Conservation (phyloP, 2,329 filamentous ascomycete genomes). For the Diplodia corticola region DNA sequence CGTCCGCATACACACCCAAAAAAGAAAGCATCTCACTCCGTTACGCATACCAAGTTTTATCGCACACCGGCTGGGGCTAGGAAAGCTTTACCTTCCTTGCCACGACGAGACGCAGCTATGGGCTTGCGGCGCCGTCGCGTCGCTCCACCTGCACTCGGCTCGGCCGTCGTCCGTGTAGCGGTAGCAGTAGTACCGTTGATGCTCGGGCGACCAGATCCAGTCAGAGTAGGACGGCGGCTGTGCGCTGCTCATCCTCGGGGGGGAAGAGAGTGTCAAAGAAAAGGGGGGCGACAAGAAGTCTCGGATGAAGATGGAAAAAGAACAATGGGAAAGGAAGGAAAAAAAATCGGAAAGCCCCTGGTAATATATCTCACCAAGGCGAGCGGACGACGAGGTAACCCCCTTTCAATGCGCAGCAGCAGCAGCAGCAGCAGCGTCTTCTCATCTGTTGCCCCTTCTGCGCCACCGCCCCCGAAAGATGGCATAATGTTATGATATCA, state of each 20-base stretch:
- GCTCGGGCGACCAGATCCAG: conserved; percentile 5
- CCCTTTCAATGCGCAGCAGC: no score
- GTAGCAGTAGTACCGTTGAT: conserved; percentile 11
- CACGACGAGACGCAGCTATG: background rate
- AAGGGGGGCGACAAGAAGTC: background rate
- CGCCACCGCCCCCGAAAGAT: background rate
- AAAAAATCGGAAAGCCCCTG: no score
- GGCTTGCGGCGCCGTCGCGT: background rate
- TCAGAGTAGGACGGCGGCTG: background rate
- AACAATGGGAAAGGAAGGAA: no score
- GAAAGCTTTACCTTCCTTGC: conserved; percentile 6
- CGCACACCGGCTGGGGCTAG: conserved; percentile 8
- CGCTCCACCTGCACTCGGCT: conserved; percentile 6
- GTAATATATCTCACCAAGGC: background rate
- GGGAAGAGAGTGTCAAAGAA: background rate
- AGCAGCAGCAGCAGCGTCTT: no score
- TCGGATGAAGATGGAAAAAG: no score
- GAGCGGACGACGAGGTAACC: background rate
- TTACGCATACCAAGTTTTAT: background rate
- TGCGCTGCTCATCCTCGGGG: background rate
- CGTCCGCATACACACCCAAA: background rate
- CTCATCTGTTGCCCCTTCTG: no score
- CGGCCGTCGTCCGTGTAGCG: background rate
- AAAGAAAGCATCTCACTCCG: background rate
- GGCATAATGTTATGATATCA: conserved; percentile 19